A percentile compares a stretch with the other conserved stretches of the same genome.
These are phyloP conservation scores for Cryptococcus sp. DNA, from an alignment of 1,284 basidiomycete genomes.

Conservation along the genomic window DNA sequence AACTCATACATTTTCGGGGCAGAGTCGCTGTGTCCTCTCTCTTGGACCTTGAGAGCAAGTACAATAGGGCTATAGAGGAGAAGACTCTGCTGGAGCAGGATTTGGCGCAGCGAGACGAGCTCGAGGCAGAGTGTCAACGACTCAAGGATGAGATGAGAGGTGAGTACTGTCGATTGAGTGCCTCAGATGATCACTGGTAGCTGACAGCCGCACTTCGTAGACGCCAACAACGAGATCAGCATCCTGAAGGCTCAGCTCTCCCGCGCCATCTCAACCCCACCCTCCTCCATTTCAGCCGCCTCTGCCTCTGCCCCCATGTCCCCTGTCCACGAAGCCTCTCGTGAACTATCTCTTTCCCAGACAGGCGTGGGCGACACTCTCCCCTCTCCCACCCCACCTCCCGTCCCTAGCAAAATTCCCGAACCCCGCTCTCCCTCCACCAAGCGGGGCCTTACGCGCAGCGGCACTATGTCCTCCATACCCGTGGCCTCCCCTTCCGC, in stretches of 20 bases:
- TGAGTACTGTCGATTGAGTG: slow-evolving; percentile 45
- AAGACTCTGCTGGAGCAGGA: slow-evolving; percentile 97
- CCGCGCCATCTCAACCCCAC: slow-evolving; percentile 35
- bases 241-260: slow-evolving; percentile 69
- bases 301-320: slow-evolving; percentile 31
- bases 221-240: slow-evolving; percentile 73
- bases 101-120: slow-evolving; percentile 79
- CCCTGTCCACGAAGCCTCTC: slow-evolving; percentile 28
- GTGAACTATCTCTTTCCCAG: slow-evolving; percentile 2
- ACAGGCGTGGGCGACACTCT: slow-evolving; percentile 1
- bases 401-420: slow-evolving; percentile 1
- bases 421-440: slow-evolving; percentile 10
- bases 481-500: slow-evolving; percentile 30
- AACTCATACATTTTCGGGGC: background rate
- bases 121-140: slow-evolving; percentile 90
- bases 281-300: slow-evolving; percentile 24
- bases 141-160: slow-evolving; percentile 91
- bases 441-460: slow-evolving; percentile 15
- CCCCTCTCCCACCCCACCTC: slow-evolving; percentile 12
- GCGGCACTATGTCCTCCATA: slow-evolving; percentile 49
- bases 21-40: slow-evolving; percentile 83
- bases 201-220: slow-evolving; percentile 14
- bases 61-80: slow-evolving; percentile 87
- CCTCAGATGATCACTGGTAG: background rate
- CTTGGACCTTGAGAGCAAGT: slow-evolving; percentile 85